Conservation (phyloP, 2,329 filamentous ascomycete species). For the Aspergillus caelatus region DNA sequence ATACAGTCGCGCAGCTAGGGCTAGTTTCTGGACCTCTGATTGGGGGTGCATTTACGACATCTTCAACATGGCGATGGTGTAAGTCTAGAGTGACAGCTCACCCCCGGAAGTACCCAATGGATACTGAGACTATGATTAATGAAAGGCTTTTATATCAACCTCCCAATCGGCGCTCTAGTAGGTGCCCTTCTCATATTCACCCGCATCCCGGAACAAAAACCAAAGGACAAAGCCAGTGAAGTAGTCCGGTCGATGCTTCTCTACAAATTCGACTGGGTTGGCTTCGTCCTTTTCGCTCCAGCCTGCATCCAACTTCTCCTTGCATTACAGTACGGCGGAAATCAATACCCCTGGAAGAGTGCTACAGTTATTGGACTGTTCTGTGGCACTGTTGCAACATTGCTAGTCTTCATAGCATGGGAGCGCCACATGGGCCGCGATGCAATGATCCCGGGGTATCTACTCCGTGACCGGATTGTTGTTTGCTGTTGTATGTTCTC, state of each 20-base stretch:
- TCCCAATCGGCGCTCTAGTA: conserved; percentile 46
- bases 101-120: too few species aligned
- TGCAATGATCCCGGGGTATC: conserved; percentile 18
- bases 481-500: conserved; percentile 33
- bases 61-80: conserved; percentile 32
- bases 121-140: conserved; percentile 26
- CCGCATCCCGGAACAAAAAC: conserved; percentile 15
- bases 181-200: conserved; percentile 28
- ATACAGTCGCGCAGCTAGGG: conserved; percentile 35
- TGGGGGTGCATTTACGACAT: conserved; percentile 46
- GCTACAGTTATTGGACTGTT: conserved; percentile 47
- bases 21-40: conserved; percentile 41
- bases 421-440: conserved; percentile 15
- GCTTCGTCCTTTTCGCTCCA: conserved; percentile 55
- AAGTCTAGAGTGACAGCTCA: background rate
- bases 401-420: conserved; percentile 15
- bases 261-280: conserved; percentile 52
- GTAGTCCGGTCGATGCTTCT: conserved; percentile 15
- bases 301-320: conserved; percentile 58
- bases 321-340: conserved; percentile 61
- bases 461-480: conserved; percentile 11
- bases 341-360: conserved; percentile 54
- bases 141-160: conserved; percentile 54
- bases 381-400: conserved; percentile 20
- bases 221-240: conserved; percentile 1